phyloP scores from a whole-genome alignment of 2,329 filamentous ascomycete genomes.

The Elsinoe perseae region DNA sequence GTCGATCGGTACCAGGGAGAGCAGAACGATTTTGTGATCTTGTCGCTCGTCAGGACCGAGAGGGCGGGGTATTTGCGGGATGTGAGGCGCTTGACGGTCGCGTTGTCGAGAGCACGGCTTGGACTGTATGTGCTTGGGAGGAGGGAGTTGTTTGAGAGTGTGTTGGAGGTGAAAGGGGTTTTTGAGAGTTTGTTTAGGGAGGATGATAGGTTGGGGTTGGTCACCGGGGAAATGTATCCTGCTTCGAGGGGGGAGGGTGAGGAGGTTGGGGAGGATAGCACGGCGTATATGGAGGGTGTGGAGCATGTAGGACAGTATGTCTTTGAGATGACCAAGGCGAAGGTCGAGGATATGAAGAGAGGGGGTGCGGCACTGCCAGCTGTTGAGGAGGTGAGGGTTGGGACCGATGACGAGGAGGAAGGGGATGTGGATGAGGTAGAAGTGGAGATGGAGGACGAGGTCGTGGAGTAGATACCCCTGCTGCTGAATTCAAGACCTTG shows the following conservation, averaged over 20 bases:
- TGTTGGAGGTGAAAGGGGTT: constrained; percentile 77
- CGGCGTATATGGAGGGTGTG: constrained; percentile 74
- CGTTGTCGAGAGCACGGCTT: constrained; percentile 81
- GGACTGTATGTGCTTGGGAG: constrained; percentile 90
- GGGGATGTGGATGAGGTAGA: constrained; percentile 30
- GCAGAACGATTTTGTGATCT: constrained; percentile 96
- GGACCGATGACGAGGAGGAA: constrained; percentile 20
- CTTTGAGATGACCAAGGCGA: constrained; percentile 83
- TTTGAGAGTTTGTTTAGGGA: constrained; percentile 67
- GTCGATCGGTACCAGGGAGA: constrained; percentile 99
- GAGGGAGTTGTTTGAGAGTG: constrained; percentile 77
- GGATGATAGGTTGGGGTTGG: constrained; percentile 60
- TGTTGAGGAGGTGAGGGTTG: constrained; percentile 30
- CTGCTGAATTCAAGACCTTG: background rate
- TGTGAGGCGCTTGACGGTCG: constrained; percentile 86
- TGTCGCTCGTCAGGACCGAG: constrained; percentile 83
- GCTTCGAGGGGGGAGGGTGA: constrained; percentile 42
- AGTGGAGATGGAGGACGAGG: constrained; percentile 18
- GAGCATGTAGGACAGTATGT: constrained; percentile 96
- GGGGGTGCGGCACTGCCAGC: constrained; percentile 28
- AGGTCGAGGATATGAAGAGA: constrained; percentile 51
- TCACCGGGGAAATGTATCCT: constrained; percentile 81
- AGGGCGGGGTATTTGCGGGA: constrained; percentile 89
- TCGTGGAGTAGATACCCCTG: background rate
- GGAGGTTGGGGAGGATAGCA: constrained; percentile 41